Conservation (phyloP, 169 alveolate species). For the Plasmodium inui region DNA sequence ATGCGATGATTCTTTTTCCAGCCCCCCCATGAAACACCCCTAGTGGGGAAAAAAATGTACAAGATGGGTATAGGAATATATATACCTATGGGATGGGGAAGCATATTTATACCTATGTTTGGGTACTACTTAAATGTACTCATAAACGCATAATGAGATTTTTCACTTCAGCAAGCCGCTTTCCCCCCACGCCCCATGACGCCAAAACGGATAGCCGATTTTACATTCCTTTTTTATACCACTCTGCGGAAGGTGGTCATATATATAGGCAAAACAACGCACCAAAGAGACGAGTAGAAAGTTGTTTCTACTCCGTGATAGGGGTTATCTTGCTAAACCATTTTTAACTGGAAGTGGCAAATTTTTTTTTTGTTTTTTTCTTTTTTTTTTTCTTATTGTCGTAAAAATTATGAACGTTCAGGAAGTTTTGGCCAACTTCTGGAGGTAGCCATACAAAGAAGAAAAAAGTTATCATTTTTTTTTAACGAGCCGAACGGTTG, state of each 20-base stretch:
- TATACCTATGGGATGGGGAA: not conserved
- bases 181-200: not conserved
- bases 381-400: not conserved
- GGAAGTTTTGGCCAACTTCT: not conserved
- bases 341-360: not conserved
- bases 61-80: too few species aligned
- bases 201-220: not conserved
- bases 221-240: not conserved
- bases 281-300: not conserved
- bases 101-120: not conserved
- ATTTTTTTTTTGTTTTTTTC: not conserved
- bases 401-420: conserved; percentile 11
- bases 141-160: too few species aligned
- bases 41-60: not conserved
- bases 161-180: not conserved
- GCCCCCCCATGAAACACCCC: not conserved
- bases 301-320: not conserved
- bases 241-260: not conserved
- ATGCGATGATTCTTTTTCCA: not conserved
- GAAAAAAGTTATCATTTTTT: not conserved
- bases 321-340: not conserved
- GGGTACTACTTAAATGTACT: not conserved
- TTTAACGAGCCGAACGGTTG: not conserved
- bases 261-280: not conserved
- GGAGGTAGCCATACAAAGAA: not conserved